Evolutionary conservation across 2,329 filamentous ascomycete species (phyloP).

Genomic region (Lizonia empirigonia): DNA sequence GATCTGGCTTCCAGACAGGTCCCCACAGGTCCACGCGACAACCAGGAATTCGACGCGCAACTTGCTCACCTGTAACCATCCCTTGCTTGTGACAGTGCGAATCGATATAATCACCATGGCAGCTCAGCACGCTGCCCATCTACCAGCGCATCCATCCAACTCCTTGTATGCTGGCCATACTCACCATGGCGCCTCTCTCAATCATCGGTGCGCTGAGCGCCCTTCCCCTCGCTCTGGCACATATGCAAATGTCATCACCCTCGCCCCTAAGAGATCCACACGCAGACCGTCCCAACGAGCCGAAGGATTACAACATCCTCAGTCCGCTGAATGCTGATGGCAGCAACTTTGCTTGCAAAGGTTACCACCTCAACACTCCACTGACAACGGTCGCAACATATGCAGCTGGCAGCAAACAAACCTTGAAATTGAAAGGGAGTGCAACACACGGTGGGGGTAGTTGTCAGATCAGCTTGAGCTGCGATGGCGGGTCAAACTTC

Average conservation of each 20-base stretch:
- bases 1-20: slow-evolving; percentile 1
- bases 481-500: slow-evolving; percentile 72
- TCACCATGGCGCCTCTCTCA: slow-evolving; percentile 32
- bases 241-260: slow-evolving; percentile 64
- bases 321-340: slow-evolving; percentile 66
- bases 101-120: slow-evolving; percentile 16
- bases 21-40: slow-evolving; percentile 16
- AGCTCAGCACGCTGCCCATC: background rate
- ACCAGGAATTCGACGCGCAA: slow-evolving; percentile 38
- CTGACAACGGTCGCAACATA: slow-evolving; percentile 66
- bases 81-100: slow-evolving; percentile 25
- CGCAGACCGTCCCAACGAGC: slow-evolving; percentile 51
- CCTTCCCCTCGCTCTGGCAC: slow-evolving; percentile 38
- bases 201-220: slow-evolving; percentile 31
- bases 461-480: slow-evolving; percentile 76
- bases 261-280: slow-evolving; percentile 59
- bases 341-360: slow-evolving; percentile 78
- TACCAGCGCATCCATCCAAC: slow-evolving; percentile 8
- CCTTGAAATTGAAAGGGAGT: slow-evolving; percentile 67
- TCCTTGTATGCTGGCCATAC: slow-evolving; percentile 20
- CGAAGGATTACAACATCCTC: slow-evolving; percentile 72
- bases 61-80: slow-evolving; percentile 18
- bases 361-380: slow-evolving; percentile 59
- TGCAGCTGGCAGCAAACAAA: slow-evolving; percentile 65
- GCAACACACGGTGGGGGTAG: slow-evolving; percentile 70